A percentile compares a stretch with the other conserved stretches of the same genome.
phyloP scores from a whole-genome alignment of 192 early-diverging fungal genomes.

The Gigaspora rosea region DNA sequence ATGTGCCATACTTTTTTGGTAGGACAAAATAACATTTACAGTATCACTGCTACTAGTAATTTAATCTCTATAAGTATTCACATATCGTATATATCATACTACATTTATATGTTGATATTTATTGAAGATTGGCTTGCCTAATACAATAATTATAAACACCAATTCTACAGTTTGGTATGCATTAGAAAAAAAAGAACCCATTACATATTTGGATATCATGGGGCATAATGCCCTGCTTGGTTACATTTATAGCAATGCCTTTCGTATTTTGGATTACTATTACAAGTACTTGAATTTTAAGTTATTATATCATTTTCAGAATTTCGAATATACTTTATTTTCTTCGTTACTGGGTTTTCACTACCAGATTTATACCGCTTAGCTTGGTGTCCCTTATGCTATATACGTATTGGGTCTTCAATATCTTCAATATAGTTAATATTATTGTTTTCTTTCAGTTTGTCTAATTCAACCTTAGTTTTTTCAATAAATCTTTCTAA shows the following conservation, averaged over 20 bases:
- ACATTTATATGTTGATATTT: too few relatives aligned
- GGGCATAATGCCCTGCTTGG: neutral
- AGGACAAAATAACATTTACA: too few relatives aligned
- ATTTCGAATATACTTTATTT: neutral
- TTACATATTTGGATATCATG: neutral
- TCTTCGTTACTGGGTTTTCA: neutral
- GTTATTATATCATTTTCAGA: neutral
- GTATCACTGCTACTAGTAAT: too few relatives aligned
- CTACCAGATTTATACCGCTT: neutral
- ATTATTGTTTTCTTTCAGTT: neutral
- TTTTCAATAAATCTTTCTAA: neutral
- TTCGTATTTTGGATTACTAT: neutral
- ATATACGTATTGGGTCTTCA: neutral
- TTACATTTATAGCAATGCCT: neutral
- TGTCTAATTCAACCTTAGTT: neutral
- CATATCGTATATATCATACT: too few relatives aligned
- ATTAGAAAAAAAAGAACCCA: too few relatives aligned
- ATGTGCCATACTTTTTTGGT: too few relatives aligned
- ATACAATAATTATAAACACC: too few relatives aligned
- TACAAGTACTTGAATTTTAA: neutral
- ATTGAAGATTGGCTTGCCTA: too few relatives aligned
- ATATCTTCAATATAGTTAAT: neutral
- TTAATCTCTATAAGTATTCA: too few relatives aligned
- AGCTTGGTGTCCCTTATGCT: neutral
- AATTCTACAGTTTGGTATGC: too few relatives aligned